These are phyloP conservation scores for Kazachstania africana DNA, from an alignment of 805 yeast genomes.

Conservation along the genomic window DNA sequence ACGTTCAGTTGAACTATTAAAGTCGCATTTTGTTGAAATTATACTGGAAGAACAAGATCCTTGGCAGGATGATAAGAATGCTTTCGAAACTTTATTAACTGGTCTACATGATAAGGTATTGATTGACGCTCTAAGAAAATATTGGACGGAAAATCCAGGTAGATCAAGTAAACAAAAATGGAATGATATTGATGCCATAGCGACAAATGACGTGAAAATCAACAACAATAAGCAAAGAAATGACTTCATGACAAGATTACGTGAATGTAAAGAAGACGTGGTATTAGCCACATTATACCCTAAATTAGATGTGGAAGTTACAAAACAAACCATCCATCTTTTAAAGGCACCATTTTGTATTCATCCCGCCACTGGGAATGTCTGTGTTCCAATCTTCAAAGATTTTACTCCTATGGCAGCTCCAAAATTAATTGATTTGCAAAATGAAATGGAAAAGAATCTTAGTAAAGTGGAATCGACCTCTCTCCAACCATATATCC, in stretches of 20 bases:
- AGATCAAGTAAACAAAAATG: conserved; percentile 57
- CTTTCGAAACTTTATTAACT: conserved; percentile 44
- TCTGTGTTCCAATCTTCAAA: conserved; percentile 68
- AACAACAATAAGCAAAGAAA: conserved; percentile 18
- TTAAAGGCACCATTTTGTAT: conserved; percentile 93
- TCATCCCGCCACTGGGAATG: conserved; percentile 91
- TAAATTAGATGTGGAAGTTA: conserved; percentile 84
- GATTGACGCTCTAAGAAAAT: conserved; percentile 37
- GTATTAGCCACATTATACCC: conserved; percentile 79
- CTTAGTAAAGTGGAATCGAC: conserved; percentile 42
- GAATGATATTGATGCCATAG: conserved; percentile 54
- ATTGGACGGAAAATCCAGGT: conserved; percentile 47
- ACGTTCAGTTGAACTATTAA: conserved; percentile 59
- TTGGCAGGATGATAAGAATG: conserved; percentile 50
- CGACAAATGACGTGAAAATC: conserved; percentile 27
- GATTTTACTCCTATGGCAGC: conserved; percentile 65
- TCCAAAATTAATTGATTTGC: conserved; percentile 59
- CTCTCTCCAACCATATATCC: conserved; percentile 57
- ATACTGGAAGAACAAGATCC: conserved; percentile 80
- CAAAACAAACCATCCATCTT: conserved; percentile 80
- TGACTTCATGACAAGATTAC: conserved; percentile 31
- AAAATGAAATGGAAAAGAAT: conserved; percentile 48
- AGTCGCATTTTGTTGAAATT: conserved; percentile 48
- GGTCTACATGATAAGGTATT: conserved; percentile 53
- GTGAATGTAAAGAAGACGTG: conserved; percentile 73